Conservation (phyloP, 345 rosid species). For the Lagerstroemia speciosa region DNA sequence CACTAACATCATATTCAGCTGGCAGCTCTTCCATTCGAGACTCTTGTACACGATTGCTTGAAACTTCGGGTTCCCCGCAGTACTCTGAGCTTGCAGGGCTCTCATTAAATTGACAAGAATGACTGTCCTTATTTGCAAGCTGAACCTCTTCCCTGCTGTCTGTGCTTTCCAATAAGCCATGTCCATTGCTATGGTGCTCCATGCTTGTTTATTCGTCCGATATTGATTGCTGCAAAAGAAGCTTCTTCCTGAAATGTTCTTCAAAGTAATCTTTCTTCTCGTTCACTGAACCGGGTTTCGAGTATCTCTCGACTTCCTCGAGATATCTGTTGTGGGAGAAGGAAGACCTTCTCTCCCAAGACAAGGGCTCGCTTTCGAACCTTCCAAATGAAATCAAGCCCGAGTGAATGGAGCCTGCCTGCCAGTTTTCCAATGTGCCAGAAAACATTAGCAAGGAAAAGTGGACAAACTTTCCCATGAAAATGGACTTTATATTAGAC, state of each 20-base stretch:
- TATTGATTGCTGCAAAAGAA: constrained; percentile 36
- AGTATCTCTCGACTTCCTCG: constrained; percentile 84
- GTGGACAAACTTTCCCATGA: neutral
- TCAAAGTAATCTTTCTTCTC: constrained; percentile 83
- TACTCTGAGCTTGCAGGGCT: constrained; percentile 35
- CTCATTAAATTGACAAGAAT: constrained; percentile 34
- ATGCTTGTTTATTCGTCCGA: constrained; percentile 31
- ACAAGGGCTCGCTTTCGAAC: constrained; percentile 65
- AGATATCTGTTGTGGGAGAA: constrained; percentile 85
- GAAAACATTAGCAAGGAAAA: neutral
- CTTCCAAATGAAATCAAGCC: constrained; percentile 91
- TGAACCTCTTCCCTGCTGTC: constrained; percentile 17
- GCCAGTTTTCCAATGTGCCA: constrained; percentile 14
- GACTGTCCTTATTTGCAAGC: constrained; percentile 15
- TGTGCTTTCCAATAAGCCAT: constrained; percentile 19
- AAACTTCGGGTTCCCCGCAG: constrained; percentile 23
- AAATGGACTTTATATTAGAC: neutral
- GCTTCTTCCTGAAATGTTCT: constrained; percentile 82
- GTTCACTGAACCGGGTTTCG: constrained; percentile 72
- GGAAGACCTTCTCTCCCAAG: constrained; percentile 85
- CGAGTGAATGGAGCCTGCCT: constrained; percentile 64
- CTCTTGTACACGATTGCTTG: constrained; percentile 15
- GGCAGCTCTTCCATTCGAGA: constrained; percentile 10
- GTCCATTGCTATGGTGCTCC: constrained; percentile 22
- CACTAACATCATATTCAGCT: constrained; percentile 13